These are phyloP conservation scores for Paramecium sonneborni DNA, from an alignment of 73 alveolate genomes.

Conservation along the genomic window DNA sequence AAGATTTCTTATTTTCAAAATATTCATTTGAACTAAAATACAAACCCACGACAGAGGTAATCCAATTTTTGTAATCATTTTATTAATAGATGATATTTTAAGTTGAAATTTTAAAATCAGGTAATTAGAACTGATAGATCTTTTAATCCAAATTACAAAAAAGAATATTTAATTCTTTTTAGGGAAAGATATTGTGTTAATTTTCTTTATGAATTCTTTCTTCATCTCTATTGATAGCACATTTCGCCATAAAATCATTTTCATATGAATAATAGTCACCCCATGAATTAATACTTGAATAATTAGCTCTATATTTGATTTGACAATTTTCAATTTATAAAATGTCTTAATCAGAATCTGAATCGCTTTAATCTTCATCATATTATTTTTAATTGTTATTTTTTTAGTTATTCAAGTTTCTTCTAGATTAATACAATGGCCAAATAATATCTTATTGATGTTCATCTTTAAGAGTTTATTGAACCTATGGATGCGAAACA, in stretches of 20 bases:
- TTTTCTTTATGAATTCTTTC: background rate
- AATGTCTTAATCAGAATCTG: slow-evolving; percentile 49
- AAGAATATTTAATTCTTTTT: background rate
- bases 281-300: background rate
- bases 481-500: background rate
- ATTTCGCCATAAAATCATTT: background rate
- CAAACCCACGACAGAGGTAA: background rate
- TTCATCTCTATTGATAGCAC: background rate
- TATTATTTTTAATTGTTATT: background rate
- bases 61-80: slow-evolving; percentile 25
- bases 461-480: background rate
- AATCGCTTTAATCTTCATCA: slow-evolving; percentile 44
- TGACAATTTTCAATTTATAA: background rate
- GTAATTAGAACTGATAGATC: background rate
- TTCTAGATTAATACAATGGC: background rate
- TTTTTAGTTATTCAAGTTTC: background rate
- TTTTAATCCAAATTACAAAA: background rate
- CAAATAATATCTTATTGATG: background rate
- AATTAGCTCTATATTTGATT: background rate
- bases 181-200: background rate
- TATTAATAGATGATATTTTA: background rate
- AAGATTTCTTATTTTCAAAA: background rate
- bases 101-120: background rate
- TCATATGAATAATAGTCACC: background rate
- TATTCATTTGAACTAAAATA: background rate